Evolutionary conservation across 2,329 filamentous ascomycete species (phyloP), one percentile per base, ranked within the genome.

Genomic region (Venturia carpophila): DNA sequence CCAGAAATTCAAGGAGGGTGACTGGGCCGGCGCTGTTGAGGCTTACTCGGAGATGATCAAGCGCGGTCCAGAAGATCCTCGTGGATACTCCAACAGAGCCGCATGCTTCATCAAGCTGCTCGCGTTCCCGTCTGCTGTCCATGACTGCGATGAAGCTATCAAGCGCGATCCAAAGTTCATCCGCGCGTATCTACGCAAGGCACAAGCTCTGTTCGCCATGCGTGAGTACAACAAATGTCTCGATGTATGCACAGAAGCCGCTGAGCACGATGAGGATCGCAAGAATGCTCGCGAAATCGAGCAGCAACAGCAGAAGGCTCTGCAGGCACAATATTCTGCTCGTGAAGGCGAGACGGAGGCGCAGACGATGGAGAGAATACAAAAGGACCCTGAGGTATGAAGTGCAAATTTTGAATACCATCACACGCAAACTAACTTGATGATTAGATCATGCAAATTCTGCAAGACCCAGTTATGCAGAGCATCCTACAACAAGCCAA

Each of bases 381-480:
- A 90, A 81, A 87, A 87, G 70, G 93, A 97, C 71, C 93, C 92
- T 7, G 93, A 97, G 79, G 90, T 93, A 79, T 80, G 87, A 13
- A 30, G 6, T 19, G 6, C 27, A 45, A 13, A 1, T 19, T 19
- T 1, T 41, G 9, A 39, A 17, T 19, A 1, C 39, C 37, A 63
- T 3, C 13, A 43, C 21, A 47, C 17, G 5, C 30, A 5, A 19
- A 30, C 41, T 49, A n/a, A 63, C 4, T 27, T 42, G 5, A 34
- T 34, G n/a, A 55, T n/a, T 63, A 83, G 87, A 96, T 97, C 75
- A 90, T 95, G 84, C 78, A 82, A 68, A 93, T 97, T 73, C 90
- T 97, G 79, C 88, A 92, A 76, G 94, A 99, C 74, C 94, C 94
- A 19, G 88, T 99, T 74, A 97, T 99, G 93, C 92, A 99, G 79